These are phyloP conservation scores for Phaeophleospora eucalypticola DNA, from an alignment of 2,329 filamentous ascomycete species.

Conservation along the genomic window DNA sequence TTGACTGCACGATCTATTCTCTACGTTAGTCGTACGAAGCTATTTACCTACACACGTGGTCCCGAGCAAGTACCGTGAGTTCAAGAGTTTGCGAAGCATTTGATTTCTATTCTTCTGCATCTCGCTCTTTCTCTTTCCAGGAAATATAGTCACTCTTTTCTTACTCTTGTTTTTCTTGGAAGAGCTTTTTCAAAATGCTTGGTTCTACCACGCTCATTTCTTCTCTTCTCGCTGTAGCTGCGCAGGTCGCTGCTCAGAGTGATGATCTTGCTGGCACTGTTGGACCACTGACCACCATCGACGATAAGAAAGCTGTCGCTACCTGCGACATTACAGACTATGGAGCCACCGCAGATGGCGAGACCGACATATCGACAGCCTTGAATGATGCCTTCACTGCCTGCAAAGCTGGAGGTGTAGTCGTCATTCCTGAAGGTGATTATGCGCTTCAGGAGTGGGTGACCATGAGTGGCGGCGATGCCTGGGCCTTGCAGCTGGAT, in stretches of 20 bases:
- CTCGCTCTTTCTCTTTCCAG: too few species aligned
- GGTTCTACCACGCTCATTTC: slow-evolving; percentile 15
- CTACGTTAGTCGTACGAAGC: too few species aligned
- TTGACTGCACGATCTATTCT: too few species aligned
- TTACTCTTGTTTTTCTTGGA: too few species aligned
- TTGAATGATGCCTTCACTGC: slow-evolving; percentile 47
- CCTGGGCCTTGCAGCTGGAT: slow-evolving; percentile 51
- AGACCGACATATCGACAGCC: slow-evolving; percentile 50
- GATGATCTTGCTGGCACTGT: slow-evolving; percentile 43
- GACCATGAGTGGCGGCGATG: slow-evolving; percentile 44
- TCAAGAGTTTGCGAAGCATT: too few species aligned
- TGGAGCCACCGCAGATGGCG: slow-evolving; percentile 49
- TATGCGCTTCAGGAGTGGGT: slow-evolving; percentile 51
- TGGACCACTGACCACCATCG: slow-evolving; percentile 42
- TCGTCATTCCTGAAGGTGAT: slow-evolving; percentile 48
- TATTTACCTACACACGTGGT: too few species aligned
- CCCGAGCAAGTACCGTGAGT: too few species aligned
- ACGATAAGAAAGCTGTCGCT: slow-evolving; percentile 43
- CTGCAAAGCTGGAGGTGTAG: slow-evolving; percentile 49
- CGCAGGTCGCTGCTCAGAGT: slow-evolving; percentile 29
- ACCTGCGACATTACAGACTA: slow-evolving; percentile 53
- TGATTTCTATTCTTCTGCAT: too few species aligned
- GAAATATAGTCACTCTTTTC: too few species aligned
- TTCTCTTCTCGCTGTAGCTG: slow-evolving; percentile 22
- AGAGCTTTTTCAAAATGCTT: slow-evolving; percentile 6